Base-by-base conservation (phyloP, 176 grass and related monocot species). In the Juncus inflexus region DNA sequence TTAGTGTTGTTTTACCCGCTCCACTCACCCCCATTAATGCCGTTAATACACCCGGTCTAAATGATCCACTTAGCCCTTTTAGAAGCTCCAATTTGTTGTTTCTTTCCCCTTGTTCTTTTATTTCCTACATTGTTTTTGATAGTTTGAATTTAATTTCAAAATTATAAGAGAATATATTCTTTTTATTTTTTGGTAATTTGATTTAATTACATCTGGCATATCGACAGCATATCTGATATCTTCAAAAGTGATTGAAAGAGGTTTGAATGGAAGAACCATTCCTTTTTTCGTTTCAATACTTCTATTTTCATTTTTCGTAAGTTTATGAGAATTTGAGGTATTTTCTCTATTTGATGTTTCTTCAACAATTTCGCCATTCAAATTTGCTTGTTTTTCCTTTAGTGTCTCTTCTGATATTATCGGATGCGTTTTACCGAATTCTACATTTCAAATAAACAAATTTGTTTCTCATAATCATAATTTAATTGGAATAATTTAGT, bases 251-350 rank as follows among this genome's bases (percentile, higher is more conserved):
- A 86, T 74, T 72, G 69, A 80, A 38, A 83, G 69, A 19, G 90
- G 86, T 54, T 74, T 70, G 55, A 95, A 95, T 52, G 90, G 90
- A 62, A 95, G 90, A 37, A 95, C 74, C 86, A 89, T 95, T 78
- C 86, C 86, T 79, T 83, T 86, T 64, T 72, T 86, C 16, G 47
- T 58, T 55, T 57, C 54, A 28, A 28, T 28, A 57, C 12, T 13
- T 15, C 5, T 12, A 15, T 57, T 57, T 57, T 52, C 49, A 52
- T 63, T 78, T 52, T 52, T 52, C 12, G 54, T 11, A 15, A 57
- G 5, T 12, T 9, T 15, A 57, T 9, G 11, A 57, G 11, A 0
- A 15, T 62, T 71, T 12, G 37, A 77, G 38, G 35, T 58, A 63
- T 50, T 67, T 66, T 63, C 35, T 49, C 74, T 61, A 67, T 60